Base-by-base conservation (phyloP, 2,329 filamentous ascomycete species). In the Scedosporium apiospermum region DNA sequence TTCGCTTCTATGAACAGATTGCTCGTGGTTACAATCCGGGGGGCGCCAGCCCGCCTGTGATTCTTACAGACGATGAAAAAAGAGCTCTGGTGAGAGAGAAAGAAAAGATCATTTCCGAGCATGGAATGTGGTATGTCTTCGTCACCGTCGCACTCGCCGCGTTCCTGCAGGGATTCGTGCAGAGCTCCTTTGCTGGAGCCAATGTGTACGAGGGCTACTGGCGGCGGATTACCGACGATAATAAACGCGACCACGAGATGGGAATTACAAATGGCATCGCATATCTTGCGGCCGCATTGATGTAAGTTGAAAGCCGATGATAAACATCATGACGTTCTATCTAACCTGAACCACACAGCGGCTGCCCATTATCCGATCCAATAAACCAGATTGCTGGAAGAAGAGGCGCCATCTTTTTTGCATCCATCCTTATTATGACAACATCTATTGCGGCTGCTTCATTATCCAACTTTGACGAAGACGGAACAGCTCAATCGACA, bases 111-210 rank as follows among this genome's bases (percentile, higher is more conserved):
- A 76, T 77, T 46, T 75, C 75, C 9, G 72, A 78, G 46, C 68
- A 67, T 55, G 71, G 73, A 2, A 78, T 78, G 72, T 64, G 70
- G 16, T 68, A 72, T 10, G 76, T 79, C 60, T 72, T 78, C 46
- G 64, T 75, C 38, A 77, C 75, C 1, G 77, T 79, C 12, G 77
- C 76, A 3, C 69, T 78, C 2, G 76, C 77, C 0, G 77, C 77
- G 0, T 74, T 79, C 53, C 67, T 79, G 0, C 77, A 79, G 65
- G 76, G 76, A 10, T 76, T 76, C 46, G 76, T 79, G 1, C 77
- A 79, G 63, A 76, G 75, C 0, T 78, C 75, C 4, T 73, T 78
- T 64, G 78, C 78, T 63, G 74, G 74, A 10, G 74, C 76, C 0
- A 74, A 74, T 0, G 63, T 77, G 0, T 78, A 68, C 26, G 63